Base-by-base conservation (phyloP, 1,284 basidiomycete species). In the Fomitopsis schrenkii region DNA sequence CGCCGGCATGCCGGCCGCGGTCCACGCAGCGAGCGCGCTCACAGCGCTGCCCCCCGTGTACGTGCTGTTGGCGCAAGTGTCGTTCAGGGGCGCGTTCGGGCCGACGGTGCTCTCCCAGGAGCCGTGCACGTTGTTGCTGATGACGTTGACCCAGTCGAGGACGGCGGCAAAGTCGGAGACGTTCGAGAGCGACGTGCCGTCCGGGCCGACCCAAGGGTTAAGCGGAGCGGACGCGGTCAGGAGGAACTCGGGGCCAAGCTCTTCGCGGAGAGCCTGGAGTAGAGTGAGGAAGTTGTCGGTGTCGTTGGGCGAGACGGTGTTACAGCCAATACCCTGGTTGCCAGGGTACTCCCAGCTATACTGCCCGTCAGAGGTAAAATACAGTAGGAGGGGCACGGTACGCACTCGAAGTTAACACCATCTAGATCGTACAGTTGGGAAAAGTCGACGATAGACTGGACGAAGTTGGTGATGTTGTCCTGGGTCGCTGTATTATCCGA, bases 111-210 rank as follows among this genome's bases (percentile, higher is more conserved):
- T 64, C 38, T 60, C 66, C 70, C 67, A 68, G 54, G 62, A 63
- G 65, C 88, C 82, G 80, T 82, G 91, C 59, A 94, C 79, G 71
- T 95, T 94, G 76, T 95, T 95, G 77, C 92, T 93, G 93, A 96
- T 96, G 70, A 95, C 81, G 55, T 87, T 78, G 63, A 96, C 86
- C 78, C 87, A 92, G 72, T 96, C 92, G 41, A 97, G 81, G 22
- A 87, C 80, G 45, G 81, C 67, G 7, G 87, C 87, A 68, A 93
- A 96, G 0, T 66, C 82, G 5, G 85, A 84, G 17, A 95, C 84
- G 71, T 94, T 82, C 3, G 75, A 73, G 60, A 86, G 76, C 0
- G 91, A 86, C 10, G 66, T 71, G 7, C 88, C 87, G 57, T 81
- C 75, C 0, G 80, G 52, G 58, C 83, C 88, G 8, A 79, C 75